Conservation (phyloP, 208 protist genomes). For the Trichomonas vaginalis region DNA sequence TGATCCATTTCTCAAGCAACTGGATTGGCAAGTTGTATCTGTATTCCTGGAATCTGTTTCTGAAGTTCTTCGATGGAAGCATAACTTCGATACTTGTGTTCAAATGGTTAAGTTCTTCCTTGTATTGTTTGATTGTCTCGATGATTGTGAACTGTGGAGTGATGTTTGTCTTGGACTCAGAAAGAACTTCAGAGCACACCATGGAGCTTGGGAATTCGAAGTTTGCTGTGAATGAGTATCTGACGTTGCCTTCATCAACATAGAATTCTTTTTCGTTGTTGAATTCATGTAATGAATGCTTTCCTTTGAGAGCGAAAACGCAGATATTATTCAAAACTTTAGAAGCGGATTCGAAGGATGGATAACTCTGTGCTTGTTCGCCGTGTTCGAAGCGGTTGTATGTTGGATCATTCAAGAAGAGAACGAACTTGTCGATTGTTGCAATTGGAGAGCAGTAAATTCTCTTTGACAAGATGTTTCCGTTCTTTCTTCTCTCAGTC, state of each 20-base stretch:
- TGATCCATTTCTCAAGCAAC: not conserved
- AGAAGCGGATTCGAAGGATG: not conserved
- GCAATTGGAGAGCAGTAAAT: not conserved
- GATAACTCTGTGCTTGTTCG: not conserved
- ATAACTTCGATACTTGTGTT: not conserved
- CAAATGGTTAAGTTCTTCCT: not conserved
- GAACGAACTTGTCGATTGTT: not conserved
- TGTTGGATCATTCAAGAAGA: not conserved
- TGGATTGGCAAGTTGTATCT: not conserved
- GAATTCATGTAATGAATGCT: not conserved
- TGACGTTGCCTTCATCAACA: not conserved
- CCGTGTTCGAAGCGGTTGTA: not conserved
- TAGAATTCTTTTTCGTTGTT: not conserved
- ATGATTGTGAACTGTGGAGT: not conserved
- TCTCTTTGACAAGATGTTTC: not conserved
- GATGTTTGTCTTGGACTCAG: not conserved
- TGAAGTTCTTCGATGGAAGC: not conserved
- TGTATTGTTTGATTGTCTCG: not conserved
- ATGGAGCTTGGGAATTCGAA: not conserved
- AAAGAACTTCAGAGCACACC: not conserved
- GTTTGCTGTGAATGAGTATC: not conserved
- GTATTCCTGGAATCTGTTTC: not conserved
- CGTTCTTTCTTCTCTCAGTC: not conserved
- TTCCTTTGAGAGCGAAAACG: not conserved
- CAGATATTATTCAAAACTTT: not conserved